These are phyloP conservation scores for Microcera coccophila DNA, from an alignment of 2,329 filamentous ascomycete species.

Conservation along the genomic window DNA sequence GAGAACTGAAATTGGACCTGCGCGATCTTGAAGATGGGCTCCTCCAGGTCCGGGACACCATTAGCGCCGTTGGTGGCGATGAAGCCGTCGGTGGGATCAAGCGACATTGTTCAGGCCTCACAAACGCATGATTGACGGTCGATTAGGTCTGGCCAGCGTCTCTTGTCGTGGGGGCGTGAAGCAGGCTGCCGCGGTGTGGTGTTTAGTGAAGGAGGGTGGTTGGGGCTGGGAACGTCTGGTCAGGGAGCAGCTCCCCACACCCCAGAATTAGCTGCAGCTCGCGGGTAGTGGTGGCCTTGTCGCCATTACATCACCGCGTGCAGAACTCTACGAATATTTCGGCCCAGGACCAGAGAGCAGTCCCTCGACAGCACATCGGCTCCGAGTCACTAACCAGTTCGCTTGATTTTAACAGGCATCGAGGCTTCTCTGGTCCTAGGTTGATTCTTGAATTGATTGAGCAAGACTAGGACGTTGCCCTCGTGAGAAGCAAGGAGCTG, in stretches of 20 bases:
- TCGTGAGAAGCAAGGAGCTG: too few relatives aligned
- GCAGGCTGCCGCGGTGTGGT: neutral
- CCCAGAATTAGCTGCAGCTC: slow-evolving; percentile 9
- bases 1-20: slow-evolving; percentile 90
- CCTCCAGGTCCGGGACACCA: slow-evolving; percentile 55
- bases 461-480: too few relatives aligned
- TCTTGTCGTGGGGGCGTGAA: slow-evolving; percentile 1
- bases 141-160: neutral
- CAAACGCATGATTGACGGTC: slow-evolving; percentile 20
- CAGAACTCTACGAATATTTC: too few relatives aligned
- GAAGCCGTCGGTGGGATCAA: slow-evolving; percentile 59
- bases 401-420: too few relatives aligned
- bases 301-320: slow-evolving; percentile 25
- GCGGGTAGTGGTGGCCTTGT: neutral
- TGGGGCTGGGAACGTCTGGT: slow-evolving; percentile 9
- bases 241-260: slow-evolving; percentile 12
- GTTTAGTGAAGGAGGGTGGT: slow-evolving; percentile 5
- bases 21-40: slow-evolving; percentile 92
- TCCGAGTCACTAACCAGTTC: too few relatives aligned
- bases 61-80: slow-evolving; percentile 55
- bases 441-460: slow-evolving; percentile 7
- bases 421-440: neutral
- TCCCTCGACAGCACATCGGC: too few relatives aligned
- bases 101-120: slow-evolving; percentile 31
- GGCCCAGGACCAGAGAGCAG: too few relatives aligned